These are phyloP conservation scores for Hymenoscyphus linearis DNA, from an alignment of 2,329 filamentous ascomycete species.

Conservation along the genomic window DNA sequence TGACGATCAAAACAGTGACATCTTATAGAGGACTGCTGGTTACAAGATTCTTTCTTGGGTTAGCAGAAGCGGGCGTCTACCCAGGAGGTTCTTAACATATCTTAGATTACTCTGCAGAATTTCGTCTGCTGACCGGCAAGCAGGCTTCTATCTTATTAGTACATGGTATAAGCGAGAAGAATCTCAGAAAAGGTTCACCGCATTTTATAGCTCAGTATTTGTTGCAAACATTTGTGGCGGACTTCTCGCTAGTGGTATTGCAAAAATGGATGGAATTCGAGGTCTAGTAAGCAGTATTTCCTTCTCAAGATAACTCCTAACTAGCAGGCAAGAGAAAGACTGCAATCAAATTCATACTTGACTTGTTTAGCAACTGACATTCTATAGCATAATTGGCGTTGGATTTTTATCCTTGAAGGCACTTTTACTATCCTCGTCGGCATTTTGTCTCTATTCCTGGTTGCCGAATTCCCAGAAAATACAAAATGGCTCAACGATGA, in stretches of 20 bases:
- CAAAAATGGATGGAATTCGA: slow-evolving; percentile 49
- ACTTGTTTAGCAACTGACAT: too few relatives aligned
- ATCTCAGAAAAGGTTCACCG: slow-evolving; percentile 58
- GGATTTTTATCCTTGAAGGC: slow-evolving; percentile 68
- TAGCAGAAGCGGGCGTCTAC: slow-evolving; percentile 60
- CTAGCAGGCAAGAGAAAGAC: too few relatives aligned
- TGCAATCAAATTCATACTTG: too few relatives aligned
- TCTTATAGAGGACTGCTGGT: slow-evolving; percentile 43
- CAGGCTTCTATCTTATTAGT: slow-evolving; percentile 38
- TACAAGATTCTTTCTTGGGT: slow-evolving; percentile 61
- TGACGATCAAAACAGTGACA: slow-evolving; percentile 37
- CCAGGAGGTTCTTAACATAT: slow-evolving; percentile 61
- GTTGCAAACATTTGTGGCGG: slow-evolving; percentile 68
- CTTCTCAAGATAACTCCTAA: too few relatives aligned
- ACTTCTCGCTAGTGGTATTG: slow-evolving; percentile 57
- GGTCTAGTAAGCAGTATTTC: slow-evolving; percentile 32
- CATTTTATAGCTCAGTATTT: slow-evolving; percentile 67
- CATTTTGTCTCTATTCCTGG: slow-evolving; percentile 54
- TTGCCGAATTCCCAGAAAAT: slow-evolving; percentile 66
- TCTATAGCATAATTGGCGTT: slow-evolving; percentile 48
- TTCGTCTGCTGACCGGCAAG: slow-evolving; percentile 37
- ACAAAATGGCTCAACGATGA: slow-evolving; percentile 60
- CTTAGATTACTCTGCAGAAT: neutral
- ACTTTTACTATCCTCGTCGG: slow-evolving; percentile 54
- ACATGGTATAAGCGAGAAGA: slow-evolving; percentile 68